Evolutionary conservation across 805 yeast species (phyloP).

Genomic region (Suhomyces prunicola): DNA sequence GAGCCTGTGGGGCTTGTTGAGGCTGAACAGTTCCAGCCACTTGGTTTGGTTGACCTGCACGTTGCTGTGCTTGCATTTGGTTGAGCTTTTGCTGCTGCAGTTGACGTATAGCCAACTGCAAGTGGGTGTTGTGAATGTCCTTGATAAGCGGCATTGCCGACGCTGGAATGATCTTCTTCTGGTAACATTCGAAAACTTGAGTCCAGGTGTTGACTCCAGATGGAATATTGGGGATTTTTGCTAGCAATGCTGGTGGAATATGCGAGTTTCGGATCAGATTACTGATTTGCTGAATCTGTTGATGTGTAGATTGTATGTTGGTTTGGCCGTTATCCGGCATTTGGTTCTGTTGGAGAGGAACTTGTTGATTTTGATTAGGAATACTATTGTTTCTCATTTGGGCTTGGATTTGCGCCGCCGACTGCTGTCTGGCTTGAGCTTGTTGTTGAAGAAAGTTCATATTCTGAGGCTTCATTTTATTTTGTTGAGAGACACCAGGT

Average conservation of each 20-base stretch:
- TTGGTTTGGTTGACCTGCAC: constrained; percentile 6
- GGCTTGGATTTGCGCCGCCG: constrained; percentile 43
- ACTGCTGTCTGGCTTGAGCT: constrained; percentile 51
- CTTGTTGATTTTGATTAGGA: neutral
- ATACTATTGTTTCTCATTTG: constrained; percentile 14
- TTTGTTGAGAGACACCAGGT: constrained; percentile 3
- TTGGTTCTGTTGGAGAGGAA: constrained; percentile 4
- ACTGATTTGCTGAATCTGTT: constrained; percentile 39
- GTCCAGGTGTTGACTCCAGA: constrained; percentile 80
- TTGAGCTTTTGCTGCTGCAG: constrained; percentile 43
- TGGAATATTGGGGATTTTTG: constrained; percentile 73
- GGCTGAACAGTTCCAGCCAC: constrained; percentile 2
- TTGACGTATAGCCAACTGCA: constrained; percentile 52
- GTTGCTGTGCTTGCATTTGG: constrained; percentile 18
- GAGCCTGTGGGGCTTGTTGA: constrained; percentile 9
- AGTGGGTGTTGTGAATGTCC: constrained; percentile 65
- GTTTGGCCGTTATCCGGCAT: constrained; percentile 9
- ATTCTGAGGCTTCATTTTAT: constrained; percentile 16
- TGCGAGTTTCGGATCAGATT: constrained; percentile 58
- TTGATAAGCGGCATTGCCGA: constrained; percentile 57
- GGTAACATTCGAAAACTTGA: constrained; percentile 62
- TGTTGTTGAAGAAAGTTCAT: constrained; percentile 38
- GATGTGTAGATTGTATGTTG: constrained; percentile 16
- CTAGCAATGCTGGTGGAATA: constrained; percentile 66
- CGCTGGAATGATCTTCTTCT: constrained; percentile 56